Evolutionary conservation across 2,329 filamentous ascomycete species (phyloP).

Genomic region (Trichoderma sp.): DNA sequence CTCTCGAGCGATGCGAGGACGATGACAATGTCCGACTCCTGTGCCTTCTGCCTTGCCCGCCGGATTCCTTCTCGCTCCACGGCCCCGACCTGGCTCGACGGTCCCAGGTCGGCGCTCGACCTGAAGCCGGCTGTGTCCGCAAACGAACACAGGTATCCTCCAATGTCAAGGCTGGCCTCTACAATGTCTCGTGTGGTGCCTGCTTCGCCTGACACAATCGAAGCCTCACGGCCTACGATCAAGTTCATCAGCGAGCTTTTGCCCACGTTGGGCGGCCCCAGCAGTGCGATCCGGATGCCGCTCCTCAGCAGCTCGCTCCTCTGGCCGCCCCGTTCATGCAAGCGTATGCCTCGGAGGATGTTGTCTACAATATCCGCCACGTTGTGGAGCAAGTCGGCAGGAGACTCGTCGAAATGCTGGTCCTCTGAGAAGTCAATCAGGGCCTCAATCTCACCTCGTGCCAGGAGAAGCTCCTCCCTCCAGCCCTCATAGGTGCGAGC

Average conservation of each 20-base stretch:
- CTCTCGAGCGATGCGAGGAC: conserved; percentile 75
- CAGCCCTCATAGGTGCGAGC: conserved; percentile 79
- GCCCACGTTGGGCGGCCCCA: conserved; percentile 91
- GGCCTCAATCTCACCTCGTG: conserved; percentile 89
- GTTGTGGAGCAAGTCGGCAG: conserved; percentile 68
- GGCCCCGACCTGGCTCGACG: conserved; percentile 55
- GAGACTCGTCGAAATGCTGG: conserved; percentile 92
- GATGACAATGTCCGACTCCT: conserved; percentile 82
- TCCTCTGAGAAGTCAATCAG: conserved; percentile 97
- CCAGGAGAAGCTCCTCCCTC: conserved; percentile 74
- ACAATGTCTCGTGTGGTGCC: conserved; percentile 94
- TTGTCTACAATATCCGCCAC: conserved; percentile 65
- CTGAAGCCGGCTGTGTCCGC: conserved; percentile 93
- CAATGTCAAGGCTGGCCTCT: conserved; percentile 85
- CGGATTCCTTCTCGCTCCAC: conserved; percentile 91
- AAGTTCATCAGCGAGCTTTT: conserved; percentile 93
- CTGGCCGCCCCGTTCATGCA: conserved; percentile 76
- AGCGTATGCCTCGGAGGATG: conserved; percentile 64
- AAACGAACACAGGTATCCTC: conserved; percentile 88
- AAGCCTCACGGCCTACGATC: conserved; percentile 87
- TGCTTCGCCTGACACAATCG: conserved; percentile 90
- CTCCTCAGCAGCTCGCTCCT: conserved; percentile 80
- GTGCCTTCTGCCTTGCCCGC: conserved; percentile 77
- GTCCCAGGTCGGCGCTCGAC: conserved; percentile 39
- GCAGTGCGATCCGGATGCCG: conserved; percentile 81